Evolutionary conservation across 352 stramenopile species (phyloP).

Genomic region (Phytophthora cryptogea): DNA sequence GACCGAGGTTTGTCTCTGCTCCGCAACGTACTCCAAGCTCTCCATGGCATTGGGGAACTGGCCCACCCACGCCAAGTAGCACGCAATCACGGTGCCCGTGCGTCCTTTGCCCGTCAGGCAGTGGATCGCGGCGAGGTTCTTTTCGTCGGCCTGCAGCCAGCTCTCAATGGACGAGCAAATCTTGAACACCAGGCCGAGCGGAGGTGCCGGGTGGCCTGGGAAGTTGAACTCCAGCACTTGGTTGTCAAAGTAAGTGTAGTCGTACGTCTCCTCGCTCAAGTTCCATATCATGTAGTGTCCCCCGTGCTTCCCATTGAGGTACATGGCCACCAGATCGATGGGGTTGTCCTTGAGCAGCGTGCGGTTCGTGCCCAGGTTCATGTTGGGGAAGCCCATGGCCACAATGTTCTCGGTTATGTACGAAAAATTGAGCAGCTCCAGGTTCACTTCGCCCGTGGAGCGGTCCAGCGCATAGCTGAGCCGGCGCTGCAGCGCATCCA

Average conservation of each 20-base stretch:
- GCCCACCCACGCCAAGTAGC: constrained; percentile 96
- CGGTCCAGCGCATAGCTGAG: constrained; percentile 84
- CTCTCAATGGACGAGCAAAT: constrained; percentile 97
- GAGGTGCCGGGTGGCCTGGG: constrained; percentile 95
- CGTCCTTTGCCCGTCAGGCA: constrained; percentile 96
- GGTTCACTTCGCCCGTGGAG: constrained; percentile 77
- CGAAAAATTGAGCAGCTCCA: constrained; percentile 91
- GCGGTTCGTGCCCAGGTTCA: constrained; percentile 78
- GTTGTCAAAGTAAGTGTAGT: constrained; percentile 95
- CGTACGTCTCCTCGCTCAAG: constrained; percentile 97
- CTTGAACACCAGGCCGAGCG: constrained; percentile 97
- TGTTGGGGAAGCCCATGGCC: constrained; percentile 92
- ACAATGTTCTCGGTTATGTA: constrained; percentile 91
- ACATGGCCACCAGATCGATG: constrained; percentile 92
- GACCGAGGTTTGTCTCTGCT: constrained; percentile 84
- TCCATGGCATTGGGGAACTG: constrained; percentile 91
- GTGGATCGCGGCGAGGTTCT: constrained; percentile 97
- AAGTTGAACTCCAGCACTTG: constrained; percentile 98
- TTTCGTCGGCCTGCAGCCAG: constrained; percentile 95
- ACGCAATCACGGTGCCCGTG: constrained; percentile 94
- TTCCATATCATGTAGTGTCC: constrained; percentile 99
- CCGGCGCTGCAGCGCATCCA: constrained; percentile 83
- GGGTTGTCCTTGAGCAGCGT: constrained; percentile 86
- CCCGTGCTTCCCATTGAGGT: constrained; percentile 93
- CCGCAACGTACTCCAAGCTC: constrained; percentile 93